Evolutionary conservation across 2,329 filamentous ascomycete species (phyloP).

Genomic region (Penicillium psychrosexuale): DNA sequence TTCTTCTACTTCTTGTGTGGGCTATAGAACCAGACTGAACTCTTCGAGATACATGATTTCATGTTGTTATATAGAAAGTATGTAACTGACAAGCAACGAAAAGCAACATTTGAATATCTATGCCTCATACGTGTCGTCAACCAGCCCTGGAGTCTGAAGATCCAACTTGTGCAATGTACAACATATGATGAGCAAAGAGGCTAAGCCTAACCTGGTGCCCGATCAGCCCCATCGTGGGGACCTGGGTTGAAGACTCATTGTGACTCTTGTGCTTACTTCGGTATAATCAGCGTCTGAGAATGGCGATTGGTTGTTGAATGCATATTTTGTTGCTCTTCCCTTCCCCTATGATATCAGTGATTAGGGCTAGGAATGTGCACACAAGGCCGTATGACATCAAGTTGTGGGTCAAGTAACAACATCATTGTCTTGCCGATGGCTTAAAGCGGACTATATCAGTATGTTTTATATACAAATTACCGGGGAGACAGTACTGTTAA

Average conservation of each 20-base stretch:
- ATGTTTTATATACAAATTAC: background rate
- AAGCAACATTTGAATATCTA: background rate
- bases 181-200: background rate
- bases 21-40: background rate
- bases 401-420: slow-evolving; percentile 1
- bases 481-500: background rate
- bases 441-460: background rate
- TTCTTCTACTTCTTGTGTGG: background rate
- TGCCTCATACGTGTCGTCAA: background rate
- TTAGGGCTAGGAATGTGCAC: slow-evolving; percentile 4
- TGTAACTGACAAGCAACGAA: background rate
- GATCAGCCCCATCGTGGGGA: slow-evolving; percentile 4
- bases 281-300: background rate
- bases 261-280: background rate
- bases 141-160: no score
- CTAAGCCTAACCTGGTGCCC: slow-evolving; percentile 9
- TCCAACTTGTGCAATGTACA: background rate
- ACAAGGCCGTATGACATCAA: slow-evolving; percentile 8
- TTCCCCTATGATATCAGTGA: background rate
- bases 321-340: no score
- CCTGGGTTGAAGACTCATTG: background rate
- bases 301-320: background rate
- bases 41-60: background rate
- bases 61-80: background rate
- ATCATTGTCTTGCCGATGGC: background rate